phyloP scores from a whole-genome alignment of 768 basidiomycete species.

The Mrakia frigida region DNA sequence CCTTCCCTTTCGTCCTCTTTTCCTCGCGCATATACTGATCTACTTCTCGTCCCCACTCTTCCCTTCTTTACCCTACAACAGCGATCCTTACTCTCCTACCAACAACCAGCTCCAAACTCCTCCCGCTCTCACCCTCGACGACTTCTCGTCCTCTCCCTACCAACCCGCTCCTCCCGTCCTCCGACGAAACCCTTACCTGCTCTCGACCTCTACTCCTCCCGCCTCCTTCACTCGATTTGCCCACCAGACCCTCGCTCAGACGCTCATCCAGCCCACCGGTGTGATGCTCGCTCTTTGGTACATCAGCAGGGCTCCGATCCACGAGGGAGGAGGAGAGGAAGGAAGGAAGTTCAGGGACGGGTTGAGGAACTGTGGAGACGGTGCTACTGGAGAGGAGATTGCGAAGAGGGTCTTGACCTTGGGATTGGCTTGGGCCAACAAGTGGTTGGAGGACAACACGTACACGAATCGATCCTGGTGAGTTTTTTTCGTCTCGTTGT shows the following conservation, averaged over 20 bases:
- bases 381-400: conserved; percentile 34
- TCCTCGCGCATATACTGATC: background rate
- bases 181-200: conserved; percentile 33
- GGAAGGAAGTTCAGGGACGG: conserved; percentile 33
- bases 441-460: conserved; percentile 39
- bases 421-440: conserved; percentile 37
- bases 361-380: conserved; percentile 20
- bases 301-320: conserved; percentile 34
- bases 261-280: conserved; percentile 35
- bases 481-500: background rate
- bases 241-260: conserved; percentile 36
- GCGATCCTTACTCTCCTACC: background rate
- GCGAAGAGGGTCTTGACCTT: conserved; percentile 34
- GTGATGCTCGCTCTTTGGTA: conserved; percentile 37
- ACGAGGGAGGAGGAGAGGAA: conserved; percentile 35
- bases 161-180: background rate
- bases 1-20: background rate
- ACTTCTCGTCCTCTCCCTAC: conserved; percentile 23
- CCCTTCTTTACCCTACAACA: background rate
- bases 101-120: conserved; percentile 17
- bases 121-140: conserved; percentile 26
- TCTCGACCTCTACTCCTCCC: conserved; percentile 19
- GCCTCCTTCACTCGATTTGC: conserved; percentile 33
- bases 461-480: conserved; percentile 38
- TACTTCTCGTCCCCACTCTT: background rate